These are phyloP conservation scores for Ganoderma resinaceum DNA, from an alignment of 1,284 basidiomycete species.

Conservation along the genomic window DNA sequence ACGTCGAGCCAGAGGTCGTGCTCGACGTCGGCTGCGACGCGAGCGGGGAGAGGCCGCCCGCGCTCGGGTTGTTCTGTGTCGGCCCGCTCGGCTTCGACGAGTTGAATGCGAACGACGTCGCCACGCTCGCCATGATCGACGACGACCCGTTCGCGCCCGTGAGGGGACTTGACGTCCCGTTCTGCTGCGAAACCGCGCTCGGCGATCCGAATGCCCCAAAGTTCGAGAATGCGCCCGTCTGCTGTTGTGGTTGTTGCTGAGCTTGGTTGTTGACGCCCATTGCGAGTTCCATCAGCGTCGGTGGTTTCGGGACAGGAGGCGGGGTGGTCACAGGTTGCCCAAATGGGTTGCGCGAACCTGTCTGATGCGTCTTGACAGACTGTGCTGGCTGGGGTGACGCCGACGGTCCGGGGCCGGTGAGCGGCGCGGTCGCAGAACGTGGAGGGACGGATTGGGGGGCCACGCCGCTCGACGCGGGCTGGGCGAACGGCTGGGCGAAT, in stretches of 20 bases:
- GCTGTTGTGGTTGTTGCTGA: slow-evolving; percentile 36
- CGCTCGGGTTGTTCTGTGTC: slow-evolving; percentile 18
- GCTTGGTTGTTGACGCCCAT: slow-evolving; percentile 48
- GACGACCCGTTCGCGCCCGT: slow-evolving; percentile 46
- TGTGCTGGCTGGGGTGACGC: slow-evolving; percentile 51
- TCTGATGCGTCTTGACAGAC: slow-evolving; percentile 87
- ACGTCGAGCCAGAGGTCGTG: slow-evolving; percentile 48
- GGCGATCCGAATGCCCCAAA: slow-evolving; percentile 12
- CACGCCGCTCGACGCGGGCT: slow-evolving; percentile 22
- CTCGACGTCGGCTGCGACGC: slow-evolving; percentile 49
- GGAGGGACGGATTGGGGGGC: slow-evolving; percentile 43
- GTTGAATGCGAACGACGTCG: slow-evolving; percentile 69
- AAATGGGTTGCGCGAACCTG: slow-evolving; percentile 96
- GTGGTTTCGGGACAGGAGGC: slow-evolving; percentile 76
- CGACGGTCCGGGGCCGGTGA: slow-evolving; percentile 40
- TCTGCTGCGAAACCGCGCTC: background rate
- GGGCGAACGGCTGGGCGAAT: slow-evolving; percentile 32
- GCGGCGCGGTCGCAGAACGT: slow-evolving; percentile 75
- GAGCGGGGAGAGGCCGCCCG: slow-evolving; percentile 36
- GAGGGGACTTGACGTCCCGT: slow-evolving; percentile 5
- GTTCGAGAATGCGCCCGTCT: slow-evolving; percentile 22
- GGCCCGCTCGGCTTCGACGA: slow-evolving; percentile 39
- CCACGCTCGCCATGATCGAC: slow-evolving; percentile 68
- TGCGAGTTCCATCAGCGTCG: slow-evolving; percentile 84
- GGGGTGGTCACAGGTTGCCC: slow-evolving; percentile 75